phyloP scores from a whole-genome alignment of 345 rosid species.

The Jatropha curcas region DNA sequence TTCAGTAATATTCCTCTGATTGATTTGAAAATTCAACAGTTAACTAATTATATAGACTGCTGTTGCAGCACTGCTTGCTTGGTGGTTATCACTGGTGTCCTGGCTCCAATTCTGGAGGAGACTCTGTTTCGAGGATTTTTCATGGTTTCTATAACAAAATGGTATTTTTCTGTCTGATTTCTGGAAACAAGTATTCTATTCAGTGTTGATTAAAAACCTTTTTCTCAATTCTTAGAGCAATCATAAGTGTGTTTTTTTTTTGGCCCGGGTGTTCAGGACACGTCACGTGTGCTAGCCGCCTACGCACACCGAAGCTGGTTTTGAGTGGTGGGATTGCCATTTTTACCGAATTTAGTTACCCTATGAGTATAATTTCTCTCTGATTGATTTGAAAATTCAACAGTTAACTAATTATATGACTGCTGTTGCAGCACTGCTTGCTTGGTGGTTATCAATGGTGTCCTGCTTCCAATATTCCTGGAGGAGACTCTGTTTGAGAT shows the following conservation, averaged over 20 bases:
- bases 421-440: constrained; percentile 68
- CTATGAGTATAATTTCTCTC: not conserved
- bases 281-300: no score
- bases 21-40: not conserved
- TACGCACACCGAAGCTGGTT: no score
- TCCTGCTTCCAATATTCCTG: constrained; percentile 88
- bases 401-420: constrained; percentile 12
- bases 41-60: constrained; percentile 13
- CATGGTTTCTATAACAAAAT: constrained; percentile 89
- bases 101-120: constrained; percentile 96
- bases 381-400: not conserved
- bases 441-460: constrained; percentile 79
- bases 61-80: constrained; percentile 77
- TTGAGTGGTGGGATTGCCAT: no score
- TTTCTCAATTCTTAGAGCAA: not conserved
- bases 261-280: no score
- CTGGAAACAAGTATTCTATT: constrained; percentile 5
- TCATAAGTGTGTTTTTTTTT: not conserved
- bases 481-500: constrained; percentile 93
- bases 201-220: constrained; percentile 5
- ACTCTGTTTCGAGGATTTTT: constrained; percentile 93
- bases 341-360: no score
- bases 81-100: constrained; percentile 79
- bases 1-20: not conserved
- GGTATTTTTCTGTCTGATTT: constrained; percentile 43